Conservation (phyloP, 768 basidiomycete species). For the Xanthoconium stramineum region DNA sequence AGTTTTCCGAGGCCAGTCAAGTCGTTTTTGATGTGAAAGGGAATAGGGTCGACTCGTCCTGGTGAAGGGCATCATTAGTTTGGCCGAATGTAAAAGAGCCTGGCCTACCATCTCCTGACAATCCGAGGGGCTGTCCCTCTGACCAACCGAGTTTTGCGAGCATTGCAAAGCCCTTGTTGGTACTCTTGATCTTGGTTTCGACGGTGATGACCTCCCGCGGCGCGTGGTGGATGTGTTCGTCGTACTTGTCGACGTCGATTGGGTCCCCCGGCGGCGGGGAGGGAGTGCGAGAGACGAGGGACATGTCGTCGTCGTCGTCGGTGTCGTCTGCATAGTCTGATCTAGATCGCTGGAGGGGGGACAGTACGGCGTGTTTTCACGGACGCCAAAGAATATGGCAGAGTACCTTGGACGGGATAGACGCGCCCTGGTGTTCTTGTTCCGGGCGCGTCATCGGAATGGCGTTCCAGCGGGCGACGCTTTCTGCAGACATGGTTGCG, state of each 20-base stretch:
- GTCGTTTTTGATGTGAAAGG: constrained; percentile 77
- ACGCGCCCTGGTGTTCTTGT: constrained; percentile 20
- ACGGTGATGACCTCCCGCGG: constrained; percentile 71
- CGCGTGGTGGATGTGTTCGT: constrained; percentile 53
- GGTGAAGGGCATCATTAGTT: neutral
- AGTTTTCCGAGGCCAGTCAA: constrained; percentile 76
- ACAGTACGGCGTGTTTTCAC: constrained; percentile 51
- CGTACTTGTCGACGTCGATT: constrained; percentile 65
- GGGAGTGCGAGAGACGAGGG: constrained; percentile 71
- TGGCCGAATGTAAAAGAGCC: neutral
- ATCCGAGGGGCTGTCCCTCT: constrained; percentile 73
- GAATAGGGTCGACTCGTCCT: constrained; percentile 83
- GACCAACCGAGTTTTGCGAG: constrained; percentile 81
- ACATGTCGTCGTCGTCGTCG: constrained; percentile 65
- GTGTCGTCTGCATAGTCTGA: constrained; percentile 31
- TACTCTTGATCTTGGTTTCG: constrained; percentile 73
- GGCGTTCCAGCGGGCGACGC: constrained; percentile 71
- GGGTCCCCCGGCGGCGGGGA: constrained; percentile 54
- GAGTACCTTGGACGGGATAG: constrained; percentile 65
- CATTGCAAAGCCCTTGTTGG: constrained; percentile 79
- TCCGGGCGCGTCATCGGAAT: constrained; percentile 48
- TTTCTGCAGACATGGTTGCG: constrained; percentile 56
- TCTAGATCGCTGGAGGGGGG: constrained; percentile 66
- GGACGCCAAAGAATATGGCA: constrained; percentile 43
- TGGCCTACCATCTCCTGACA: constrained; percentile 67